Percentiles rank a stretch among this genome's conserved stretches.
These are phyloP conservation scores for Daphne laureola DNA, from an alignment of 441 rosid genomes.

Conservation along the genomic window DNA sequence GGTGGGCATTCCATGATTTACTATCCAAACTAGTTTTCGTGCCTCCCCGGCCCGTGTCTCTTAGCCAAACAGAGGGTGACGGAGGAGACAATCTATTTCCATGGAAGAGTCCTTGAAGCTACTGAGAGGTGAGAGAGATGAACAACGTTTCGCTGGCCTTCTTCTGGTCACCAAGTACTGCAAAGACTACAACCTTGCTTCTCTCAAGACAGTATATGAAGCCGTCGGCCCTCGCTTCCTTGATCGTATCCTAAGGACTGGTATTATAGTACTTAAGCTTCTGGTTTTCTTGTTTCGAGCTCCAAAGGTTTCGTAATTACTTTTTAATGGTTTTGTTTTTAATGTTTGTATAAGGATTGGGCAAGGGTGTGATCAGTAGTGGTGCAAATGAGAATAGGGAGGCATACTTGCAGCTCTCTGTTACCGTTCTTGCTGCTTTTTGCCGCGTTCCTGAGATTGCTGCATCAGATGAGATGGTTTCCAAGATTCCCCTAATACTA, in stretches of 20 bases:
- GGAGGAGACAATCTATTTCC: conserved; percentile 39
- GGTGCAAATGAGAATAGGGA: conserved; percentile 40
- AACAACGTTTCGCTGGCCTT: conserved; percentile 91
- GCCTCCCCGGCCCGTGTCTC: too few relatives aligned
- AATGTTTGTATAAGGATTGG: conserved; percentile 28
- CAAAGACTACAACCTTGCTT: conserved; percentile 44
- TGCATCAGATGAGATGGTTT: conserved; percentile 59
- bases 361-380: conserved; percentile 33
- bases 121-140: conserved; percentile 78
- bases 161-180: conserved; percentile 77
- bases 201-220: conserved; percentile 52
- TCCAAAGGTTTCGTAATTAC: neutral
- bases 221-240: conserved; percentile 69
- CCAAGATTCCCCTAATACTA: conserved; percentile 59
- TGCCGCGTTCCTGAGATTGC: conserved; percentile 77
- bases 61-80: too few relatives aligned
- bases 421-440: conserved; percentile 71
- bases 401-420: conserved; percentile 64
- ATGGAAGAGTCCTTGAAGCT: conserved; percentile 75
- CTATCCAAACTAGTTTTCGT: too few relatives aligned
- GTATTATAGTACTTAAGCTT: conserved; percentile 22
- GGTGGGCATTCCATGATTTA: too few relatives aligned
- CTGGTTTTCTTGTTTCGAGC: neutral
- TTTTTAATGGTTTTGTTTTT: neutral
- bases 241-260: conserved; percentile 67